phyloP scores from a whole-genome alignment of 2,329 filamentous ascomycete species.

The Ploettnerulaceae sp. region DNA sequence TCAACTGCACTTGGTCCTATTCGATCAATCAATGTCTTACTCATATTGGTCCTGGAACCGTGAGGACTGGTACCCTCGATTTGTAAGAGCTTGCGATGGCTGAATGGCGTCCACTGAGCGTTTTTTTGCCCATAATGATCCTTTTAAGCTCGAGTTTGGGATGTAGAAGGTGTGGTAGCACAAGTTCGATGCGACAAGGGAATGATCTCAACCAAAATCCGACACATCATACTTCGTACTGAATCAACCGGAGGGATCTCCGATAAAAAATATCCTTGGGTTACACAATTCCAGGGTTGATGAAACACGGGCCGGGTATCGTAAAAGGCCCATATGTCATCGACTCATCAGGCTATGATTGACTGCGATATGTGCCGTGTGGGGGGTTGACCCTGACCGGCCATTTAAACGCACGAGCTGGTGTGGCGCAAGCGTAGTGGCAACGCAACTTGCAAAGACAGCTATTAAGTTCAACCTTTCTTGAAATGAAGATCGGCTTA shows the following conservation, averaged over 20 bases:
- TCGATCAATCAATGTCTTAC: constrained; percentile 15
- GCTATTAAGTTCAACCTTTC: no score
- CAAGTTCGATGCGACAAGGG: constrained; percentile 15
- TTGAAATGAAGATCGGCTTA: no score
- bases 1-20: constrained; percentile 12
- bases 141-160: neutral
- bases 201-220: neutral
- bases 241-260: neutral
- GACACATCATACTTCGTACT: constrained; percentile 1
- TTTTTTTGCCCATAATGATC: neutral
- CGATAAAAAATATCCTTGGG: neutral
- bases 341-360: no score
- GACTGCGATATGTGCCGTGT: no score
- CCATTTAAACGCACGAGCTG: no score
- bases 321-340: no score
- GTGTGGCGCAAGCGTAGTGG: neutral
- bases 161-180: constrained; percentile 16
- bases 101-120: constrained; percentile 5
- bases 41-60: constrained; percentile 11
- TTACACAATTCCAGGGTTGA: neutral
- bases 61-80: neutral
- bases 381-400: no score
- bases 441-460: no score
- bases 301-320: neutral
- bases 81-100: neutral